Percentiles rank a stretch among this genome's conserved stretches.
Conservation (phyloP, 2,329 filamentous ascomycete species). For the Pyrenochaeta sp. region DNA sequence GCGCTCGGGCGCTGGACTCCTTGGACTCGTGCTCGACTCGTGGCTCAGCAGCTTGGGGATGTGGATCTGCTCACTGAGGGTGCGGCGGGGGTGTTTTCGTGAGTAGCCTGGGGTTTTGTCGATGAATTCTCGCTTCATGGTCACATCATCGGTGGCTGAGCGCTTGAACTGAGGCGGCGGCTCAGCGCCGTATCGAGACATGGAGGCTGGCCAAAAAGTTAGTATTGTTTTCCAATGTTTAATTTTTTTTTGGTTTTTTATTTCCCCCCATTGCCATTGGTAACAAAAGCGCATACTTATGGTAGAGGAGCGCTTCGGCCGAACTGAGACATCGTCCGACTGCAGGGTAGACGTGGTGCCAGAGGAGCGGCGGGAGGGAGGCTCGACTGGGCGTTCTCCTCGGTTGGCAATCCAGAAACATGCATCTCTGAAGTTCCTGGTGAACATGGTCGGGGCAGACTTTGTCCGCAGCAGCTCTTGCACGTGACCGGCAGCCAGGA, state of each 20-base stretch:
- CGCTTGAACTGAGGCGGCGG: slow-evolving; percentile 25
- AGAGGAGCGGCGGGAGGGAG: slow-evolving; percentile 28
- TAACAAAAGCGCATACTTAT: slow-evolving; percentile 71
- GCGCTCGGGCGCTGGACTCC: slow-evolving; percentile 28
- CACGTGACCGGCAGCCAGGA: slow-evolving; percentile 35
- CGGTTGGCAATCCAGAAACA: slow-evolving; percentile 38
- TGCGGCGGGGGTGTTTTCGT: slow-evolving; percentile 29
- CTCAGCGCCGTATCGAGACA: slow-evolving; percentile 12
- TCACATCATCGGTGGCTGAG: slow-evolving; percentile 28
- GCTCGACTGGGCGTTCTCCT: slow-evolving; percentile 25
- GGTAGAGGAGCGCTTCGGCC: slow-evolving; percentile 70
- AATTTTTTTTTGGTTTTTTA: too few species aligned
- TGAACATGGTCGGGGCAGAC: slow-evolving; percentile 37
- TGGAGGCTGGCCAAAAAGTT: slow-evolving; percentile 12
- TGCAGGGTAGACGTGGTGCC: slow-evolving; percentile 20
- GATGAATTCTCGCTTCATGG: slow-evolving; percentile 37
- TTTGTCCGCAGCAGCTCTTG: slow-evolving; percentile 33
- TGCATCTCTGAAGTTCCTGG: slow-evolving; percentile 38
- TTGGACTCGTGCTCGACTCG: slow-evolving; percentile 20
- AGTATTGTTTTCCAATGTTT: slow-evolving; percentile 64
- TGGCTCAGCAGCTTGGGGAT: slow-evolving; percentile 19
- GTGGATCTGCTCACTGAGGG: slow-evolving; percentile 29
- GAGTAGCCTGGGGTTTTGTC: slow-evolving; percentile 25
- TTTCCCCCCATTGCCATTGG: too few species aligned
- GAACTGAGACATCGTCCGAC: slow-evolving; percentile 46